phyloP scores from a whole-genome alignment of 2,329 filamentous ascomycete species.

The Pseudocercospora cruenta region DNA sequence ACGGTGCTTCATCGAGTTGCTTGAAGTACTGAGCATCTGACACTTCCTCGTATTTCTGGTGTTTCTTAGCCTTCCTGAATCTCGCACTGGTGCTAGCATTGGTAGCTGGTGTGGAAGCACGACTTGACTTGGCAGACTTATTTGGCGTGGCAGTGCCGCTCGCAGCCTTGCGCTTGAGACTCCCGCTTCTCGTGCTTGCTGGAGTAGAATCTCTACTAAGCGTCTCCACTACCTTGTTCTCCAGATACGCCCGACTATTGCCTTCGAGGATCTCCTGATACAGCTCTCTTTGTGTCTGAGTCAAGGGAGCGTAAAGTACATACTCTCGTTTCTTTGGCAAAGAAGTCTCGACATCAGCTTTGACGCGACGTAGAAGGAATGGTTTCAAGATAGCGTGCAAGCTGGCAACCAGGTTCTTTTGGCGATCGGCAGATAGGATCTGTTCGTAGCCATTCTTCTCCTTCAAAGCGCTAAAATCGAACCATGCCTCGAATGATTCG shows the following conservation, averaged over 20 bases:
- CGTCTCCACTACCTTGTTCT: slow-evolving; percentile 73
- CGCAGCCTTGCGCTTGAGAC: slow-evolving; percentile 61
- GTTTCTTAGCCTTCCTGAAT: slow-evolving; percentile 57
- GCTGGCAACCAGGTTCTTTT: slow-evolving; percentile 78
- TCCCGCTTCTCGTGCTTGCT: slow-evolving; percentile 49
- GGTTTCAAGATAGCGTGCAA: slow-evolving; percentile 93
- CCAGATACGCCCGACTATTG: slow-evolving; percentile 61
- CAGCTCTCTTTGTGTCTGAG: slow-evolving; percentile 84
- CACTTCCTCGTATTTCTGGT: slow-evolving; percentile 67
- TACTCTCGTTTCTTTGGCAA: slow-evolving; percentile 98
- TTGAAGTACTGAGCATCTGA: slow-evolving; percentile 85
- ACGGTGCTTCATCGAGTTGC: slow-evolving; percentile 62
- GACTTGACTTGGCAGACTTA: slow-evolving; percentile 77
- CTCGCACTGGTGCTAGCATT: slow-evolving; percentile 55
- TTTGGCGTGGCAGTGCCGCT: slow-evolving; percentile 51
- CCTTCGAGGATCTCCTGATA: slow-evolving; percentile 74
- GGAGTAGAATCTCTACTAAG: slow-evolving; percentile 60
- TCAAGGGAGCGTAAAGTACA: slow-evolving; percentile 90
- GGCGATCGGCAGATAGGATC: slow-evolving; percentile 76
- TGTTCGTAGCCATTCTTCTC: slow-evolving; percentile 79
- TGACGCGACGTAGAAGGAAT: slow-evolving; percentile 82
- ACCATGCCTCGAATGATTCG: slow-evolving; percentile 93
- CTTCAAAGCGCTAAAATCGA: slow-evolving; percentile 90
- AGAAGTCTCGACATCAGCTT: slow-evolving; percentile 87
- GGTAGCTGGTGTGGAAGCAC: slow-evolving; percentile 71